Evolutionary conservation across 805 yeast genomes (phyloP).

Genomic region (Zygosaccharomyces pseudorouxii): DNA sequence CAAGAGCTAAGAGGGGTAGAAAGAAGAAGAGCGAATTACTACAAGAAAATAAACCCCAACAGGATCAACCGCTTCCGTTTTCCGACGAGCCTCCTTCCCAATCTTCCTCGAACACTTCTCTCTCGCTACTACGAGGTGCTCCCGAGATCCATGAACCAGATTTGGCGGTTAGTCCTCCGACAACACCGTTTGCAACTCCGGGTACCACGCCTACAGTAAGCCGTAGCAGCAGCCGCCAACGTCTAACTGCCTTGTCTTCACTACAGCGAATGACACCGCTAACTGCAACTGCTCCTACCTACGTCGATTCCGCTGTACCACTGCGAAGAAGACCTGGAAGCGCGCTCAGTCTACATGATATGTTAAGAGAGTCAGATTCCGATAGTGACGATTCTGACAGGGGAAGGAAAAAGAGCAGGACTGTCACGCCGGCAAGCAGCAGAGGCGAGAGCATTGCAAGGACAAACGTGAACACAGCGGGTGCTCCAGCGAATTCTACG

Average conservation of each 20-base stretch:
- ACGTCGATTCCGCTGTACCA: neutral
- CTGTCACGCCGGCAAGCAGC: constrained; percentile 12
- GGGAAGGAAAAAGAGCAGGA: constrained; percentile 7
- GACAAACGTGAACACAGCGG: neutral
- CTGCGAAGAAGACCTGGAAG: constrained; percentile 19
- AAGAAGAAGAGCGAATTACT: constrained; percentile 31
- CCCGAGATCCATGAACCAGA: constrained; percentile 3
- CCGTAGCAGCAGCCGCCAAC: constrained; percentile 17
- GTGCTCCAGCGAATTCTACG: too few species aligned
- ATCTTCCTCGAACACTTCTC: constrained; percentile 9
- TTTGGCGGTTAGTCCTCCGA: constrained; percentile 1
- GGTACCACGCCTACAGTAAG: constrained; percentile 6
- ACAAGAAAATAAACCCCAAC: neutral
- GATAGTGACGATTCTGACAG: constrained; percentile 13
- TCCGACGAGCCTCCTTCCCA: constrained; percentile 9
- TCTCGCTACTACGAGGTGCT: constrained; percentile 1
- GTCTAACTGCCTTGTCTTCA: constrained; percentile 42
- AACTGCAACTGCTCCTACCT: constrained; percentile 18
- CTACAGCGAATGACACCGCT: constrained; percentile 63
- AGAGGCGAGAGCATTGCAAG: constrained; percentile 7
- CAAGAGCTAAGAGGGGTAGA: constrained; percentile 53
- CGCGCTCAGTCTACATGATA: constrained; percentile 21
- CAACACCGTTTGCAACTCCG: constrained; percentile 3
- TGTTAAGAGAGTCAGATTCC: constrained; percentile 14
- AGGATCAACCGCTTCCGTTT: constrained; percentile 7